Base-by-base conservation (phyloP, 2,329 filamentous ascomycete genomes). In the Aureobasidium melanogenum region DNA sequence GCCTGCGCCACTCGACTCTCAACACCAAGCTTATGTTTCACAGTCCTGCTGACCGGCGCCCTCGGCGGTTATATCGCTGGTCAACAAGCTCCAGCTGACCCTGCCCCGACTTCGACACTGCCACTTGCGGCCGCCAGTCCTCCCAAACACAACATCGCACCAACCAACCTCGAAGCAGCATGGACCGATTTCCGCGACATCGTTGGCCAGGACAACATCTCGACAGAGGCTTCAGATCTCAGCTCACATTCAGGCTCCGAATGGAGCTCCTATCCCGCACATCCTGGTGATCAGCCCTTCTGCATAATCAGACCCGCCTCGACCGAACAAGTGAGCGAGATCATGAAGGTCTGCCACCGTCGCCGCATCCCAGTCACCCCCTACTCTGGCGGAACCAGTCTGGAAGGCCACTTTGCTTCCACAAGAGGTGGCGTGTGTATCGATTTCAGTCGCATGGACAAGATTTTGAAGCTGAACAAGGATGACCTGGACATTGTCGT, bases 261-360 rank as follows among this genome's bases (percentile, higher is more conserved):
- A 63, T 87, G 84, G 84, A 85, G 83, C 15, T 83, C 83, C n/a
- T 75, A 80, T 66, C 72, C 74, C 3, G 64, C 72, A 1, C 65
- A 70, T 17, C 73, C 75, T 0, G 69, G 70, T 57, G 77, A 81
- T 56, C 66, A 75, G 12, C 78, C 79, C 1, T 80, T 80, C 64
- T 74, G 91, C 71, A 80, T 97, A 56, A 82, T 96, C 43, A 93
- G 86, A 70, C 92, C 91, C 0, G 79, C 76, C 46, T 84, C 81
- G 38, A 97, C 92, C 0, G 87, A 92, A 65, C 87, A 97, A 67
- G 91, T 96, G 9, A 88, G 88, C n/a, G 79, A 81, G 64, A 84
- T 97, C 63, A 93, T 96, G 87, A 92, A 93, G 76, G 77, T 96
- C 61, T 96, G 92, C 76, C 89, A 96, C 72, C 75, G 79, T 69